Evolutionary conservation across 2,329 filamentous ascomycete species (phyloP), one percentile per base, ranked within the genome.

Genomic region (Aspergillus tanneri): DNA sequence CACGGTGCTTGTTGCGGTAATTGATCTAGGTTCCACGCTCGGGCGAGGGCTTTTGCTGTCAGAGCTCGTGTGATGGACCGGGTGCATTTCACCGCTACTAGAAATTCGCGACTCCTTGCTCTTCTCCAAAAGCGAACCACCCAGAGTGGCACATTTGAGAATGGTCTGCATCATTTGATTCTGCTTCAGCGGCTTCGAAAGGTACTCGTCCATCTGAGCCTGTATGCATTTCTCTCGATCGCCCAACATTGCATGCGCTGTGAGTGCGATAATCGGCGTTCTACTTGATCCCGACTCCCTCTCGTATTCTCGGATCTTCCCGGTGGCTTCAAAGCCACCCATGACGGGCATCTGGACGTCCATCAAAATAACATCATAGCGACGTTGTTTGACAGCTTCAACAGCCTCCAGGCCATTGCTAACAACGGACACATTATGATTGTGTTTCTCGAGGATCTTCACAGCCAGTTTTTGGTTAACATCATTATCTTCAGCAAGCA

Each of bases 271-370:
- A 64, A 99, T 96, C 11, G 93, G 93, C 9, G 92, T 96, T 43
- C 92, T 83, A 49, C 88, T 84, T 25, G 89, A 81, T 46, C 85
- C 86, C 58, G 89, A 82, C 56, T 85, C 87, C 51, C 86, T 84
- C 70, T 99, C 93, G 69, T 92, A 97, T 68, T 96, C 90, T 62
- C 93, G 84, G 58, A 99, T 99, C 76, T 96, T 96, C 58, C 85
- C 88, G 4, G 93, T 99, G 11, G 93, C 91, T 72, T 99, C 93
- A 66, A 99, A 97, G 36, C 93, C 93, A 66, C 93, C 93, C 91
- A 97, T 97, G 63, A 97, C 88, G n/a, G 93, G 93, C 93, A 99
- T 99, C 69, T 97, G 93, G 14, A 99, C 93, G 66, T 99, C 93
- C 93, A 99, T 99, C 40, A 99, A 80, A 56, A 99, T 93, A 53